Conservation (phyloP, 2,329 filamentous ascomycete species). For the Nemania sp. region DNA sequence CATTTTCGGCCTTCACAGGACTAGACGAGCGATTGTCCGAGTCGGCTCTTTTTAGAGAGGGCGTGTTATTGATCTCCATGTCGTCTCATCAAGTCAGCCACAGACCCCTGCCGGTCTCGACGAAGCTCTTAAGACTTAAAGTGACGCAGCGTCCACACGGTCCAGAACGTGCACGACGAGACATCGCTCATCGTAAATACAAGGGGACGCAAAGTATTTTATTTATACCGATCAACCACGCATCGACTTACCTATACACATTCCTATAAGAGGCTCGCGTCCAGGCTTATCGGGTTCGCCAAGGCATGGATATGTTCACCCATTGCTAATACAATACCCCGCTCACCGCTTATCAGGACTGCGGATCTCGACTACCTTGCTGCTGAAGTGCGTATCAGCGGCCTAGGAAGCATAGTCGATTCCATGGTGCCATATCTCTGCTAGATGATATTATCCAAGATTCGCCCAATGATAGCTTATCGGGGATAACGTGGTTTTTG, state of each 20-base stretch:
- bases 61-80: slow-evolving; percentile 14
- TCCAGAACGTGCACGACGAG: not conserved
- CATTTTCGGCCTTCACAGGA: slow-evolving; percentile 13
- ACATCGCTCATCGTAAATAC: not conserved
- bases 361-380: slow-evolving; percentile 14
- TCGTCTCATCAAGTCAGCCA: not conserved
- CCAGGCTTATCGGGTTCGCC: slow-evolving; percentile 6
- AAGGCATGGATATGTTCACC: not conserved
- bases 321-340: slow-evolving; percentile 14
- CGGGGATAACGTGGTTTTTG: not conserved
- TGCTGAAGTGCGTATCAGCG: not conserved
- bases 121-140: not conserved
- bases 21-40: slow-evolving; percentile 19
- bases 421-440: slow-evolving; percentile 13
- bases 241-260: not conserved
- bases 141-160: not conserved
- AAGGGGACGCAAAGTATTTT: not conserved
- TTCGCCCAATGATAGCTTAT: not conserved
- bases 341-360: slow-evolving; percentile 19
- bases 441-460: slow-evolving; percentile 2
- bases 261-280: not conserved
- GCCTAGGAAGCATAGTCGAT: slow-evolving; percentile 1
- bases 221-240: not conserved
- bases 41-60: not conserved
- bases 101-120: not conserved